Evolutionary conservation across 257 asterid species (phyloP).

Genomic region (Fraxinus cuspidata): DNA sequence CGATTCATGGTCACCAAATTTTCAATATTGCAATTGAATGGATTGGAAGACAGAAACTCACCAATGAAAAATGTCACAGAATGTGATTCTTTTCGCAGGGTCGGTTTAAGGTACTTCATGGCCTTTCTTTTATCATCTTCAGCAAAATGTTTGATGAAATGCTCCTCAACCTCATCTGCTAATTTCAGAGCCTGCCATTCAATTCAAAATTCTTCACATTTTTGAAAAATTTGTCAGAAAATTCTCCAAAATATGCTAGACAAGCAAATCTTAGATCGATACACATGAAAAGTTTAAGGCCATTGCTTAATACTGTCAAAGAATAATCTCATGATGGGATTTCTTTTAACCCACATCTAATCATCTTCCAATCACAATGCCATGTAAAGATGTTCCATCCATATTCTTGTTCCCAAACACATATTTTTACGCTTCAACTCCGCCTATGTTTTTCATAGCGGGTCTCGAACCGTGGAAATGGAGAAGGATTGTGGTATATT

Average conservation of each 20-base stretch:
- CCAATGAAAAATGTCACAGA: slow-evolving; percentile 80
- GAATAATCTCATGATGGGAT: slow-evolving; percentile 43
- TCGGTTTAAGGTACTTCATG: slow-evolving; percentile 87
- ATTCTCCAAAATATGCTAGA: slow-evolving; percentile 31
- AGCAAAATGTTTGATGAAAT: slow-evolving; percentile 73
- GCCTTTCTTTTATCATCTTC: slow-evolving; percentile 77
- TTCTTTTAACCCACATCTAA: slow-evolving; percentile 36
- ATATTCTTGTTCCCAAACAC: background rate
- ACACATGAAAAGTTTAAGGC: slow-evolving; percentile 33
- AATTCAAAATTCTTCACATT: slow-evolving; percentile 3
- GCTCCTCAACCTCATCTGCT: slow-evolving; percentile 87
- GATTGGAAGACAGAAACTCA: slow-evolving; percentile 36
- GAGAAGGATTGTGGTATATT: background rate
- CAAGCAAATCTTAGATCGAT: slow-evolving; percentile 47
- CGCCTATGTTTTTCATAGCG: background rate
- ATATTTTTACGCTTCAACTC: background rate
- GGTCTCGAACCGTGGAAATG: background rate
- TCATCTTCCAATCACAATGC: slow-evolving; percentile 40
- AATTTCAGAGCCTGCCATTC: slow-evolving; percentile 62
- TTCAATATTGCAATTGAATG: background rate
- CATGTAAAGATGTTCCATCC: background rate
- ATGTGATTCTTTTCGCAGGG: slow-evolving; percentile 73
- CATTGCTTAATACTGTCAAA: slow-evolving; percentile 33
- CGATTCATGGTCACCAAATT: slow-evolving; percentile 39
- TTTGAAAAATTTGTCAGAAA: background rate